Evolutionary conservation across 2,329 filamentous ascomycete genomes (phyloP).

Genomic region (Aquanectria penicillioides): DNA sequence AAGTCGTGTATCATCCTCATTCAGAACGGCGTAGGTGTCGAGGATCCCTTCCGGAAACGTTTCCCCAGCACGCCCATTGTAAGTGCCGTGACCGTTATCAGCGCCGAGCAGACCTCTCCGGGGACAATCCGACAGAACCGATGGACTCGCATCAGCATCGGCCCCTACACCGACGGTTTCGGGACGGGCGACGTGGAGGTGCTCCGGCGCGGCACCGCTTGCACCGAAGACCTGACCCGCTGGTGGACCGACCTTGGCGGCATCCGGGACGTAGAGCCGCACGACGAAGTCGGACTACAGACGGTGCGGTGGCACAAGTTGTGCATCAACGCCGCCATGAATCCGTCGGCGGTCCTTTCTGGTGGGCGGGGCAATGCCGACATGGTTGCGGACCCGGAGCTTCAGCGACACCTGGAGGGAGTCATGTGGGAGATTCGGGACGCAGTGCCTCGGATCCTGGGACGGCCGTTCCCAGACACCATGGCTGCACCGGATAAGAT

Average conservation of each 20-base stretch:
- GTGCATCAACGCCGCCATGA: conserved; percentile 80
- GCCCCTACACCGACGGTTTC: conserved; percentile 68
- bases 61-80: conserved; percentile 71
- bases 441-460: conserved; percentile 71
- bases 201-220: conserved; percentile 48
- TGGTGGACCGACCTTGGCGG: conserved; percentile 66
- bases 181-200: conserved; percentile 48
- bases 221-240: conserved; percentile 60
- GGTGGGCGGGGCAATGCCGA: conserved; percentile 72
- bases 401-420: conserved; percentile 68
- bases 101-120: conserved; percentile 71
- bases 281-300: conserved; percentile 74
- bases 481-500: conserved; percentile 73
- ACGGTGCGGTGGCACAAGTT: conserved; percentile 81
- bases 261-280: conserved; percentile 72
- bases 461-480: conserved; percentile 64
- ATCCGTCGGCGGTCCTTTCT: conserved; percentile 75
- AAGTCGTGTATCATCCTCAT: conserved; percentile 71
- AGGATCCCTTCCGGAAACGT: conserved; percentile 70
- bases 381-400: conserved; percentile 72
- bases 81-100: conserved; percentile 75
- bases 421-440: conserved; percentile 77
- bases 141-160: conserved; percentile 78
- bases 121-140: conserved; percentile 75
- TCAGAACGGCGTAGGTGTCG: conserved; percentile 77